Percentiles rank a stretch among this genome's conserved stretches.
Conservation (phyloP, 2,329 filamentous ascomycete genomes). For the Botrytis cinerea region DNA sequence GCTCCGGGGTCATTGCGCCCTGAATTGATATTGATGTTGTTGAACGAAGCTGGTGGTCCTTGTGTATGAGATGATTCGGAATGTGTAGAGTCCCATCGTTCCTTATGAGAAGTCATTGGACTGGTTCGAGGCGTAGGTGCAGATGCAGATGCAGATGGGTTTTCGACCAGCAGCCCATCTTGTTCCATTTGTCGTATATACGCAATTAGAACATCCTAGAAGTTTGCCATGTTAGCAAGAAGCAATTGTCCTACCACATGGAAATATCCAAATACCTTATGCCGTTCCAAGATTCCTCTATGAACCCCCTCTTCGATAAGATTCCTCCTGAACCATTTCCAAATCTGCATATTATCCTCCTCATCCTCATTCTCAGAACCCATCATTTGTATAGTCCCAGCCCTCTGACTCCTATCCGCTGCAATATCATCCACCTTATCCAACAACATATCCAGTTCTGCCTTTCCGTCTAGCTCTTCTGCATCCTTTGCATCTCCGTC, state of each 20-base stretch:
- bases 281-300: slow-evolving; percentile 53
- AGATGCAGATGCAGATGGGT: slow-evolving; percentile 41
- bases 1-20: slow-evolving; percentile 28
- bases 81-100: slow-evolving; percentile 35
- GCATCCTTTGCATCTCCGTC: slow-evolving; percentile 34
- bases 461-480: neutral
- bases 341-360: slow-evolving; percentile 55
- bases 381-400: slow-evolving; percentile 41
- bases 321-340: slow-evolving; percentile 60
- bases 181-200: slow-evolving; percentile 63
- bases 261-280: slow-evolving; percentile 52
- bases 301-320: slow-evolving; percentile 61
- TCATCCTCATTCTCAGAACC: slow-evolving; percentile 46
- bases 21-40: slow-evolving; percentile 27
- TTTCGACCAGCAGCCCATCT: slow-evolving; percentile 54
- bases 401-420: slow-evolving; percentile 50
- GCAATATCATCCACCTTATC: slow-evolving; percentile 62
- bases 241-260: neutral
- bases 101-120: slow-evolving; percentile 33
- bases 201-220: slow-evolving; percentile 58
- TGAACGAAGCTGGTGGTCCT: slow-evolving; percentile 34
- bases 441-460: slow-evolving; percentile 55
- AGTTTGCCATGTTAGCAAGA: slow-evolving; percentile 29
- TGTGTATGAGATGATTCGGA: slow-evolving; percentile 16
- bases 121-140: slow-evolving; percentile 39